phyloP scores from a whole-genome alignment of 2,329 filamentous ascomycete genomes.

The Aspergillus sp. region DNA sequence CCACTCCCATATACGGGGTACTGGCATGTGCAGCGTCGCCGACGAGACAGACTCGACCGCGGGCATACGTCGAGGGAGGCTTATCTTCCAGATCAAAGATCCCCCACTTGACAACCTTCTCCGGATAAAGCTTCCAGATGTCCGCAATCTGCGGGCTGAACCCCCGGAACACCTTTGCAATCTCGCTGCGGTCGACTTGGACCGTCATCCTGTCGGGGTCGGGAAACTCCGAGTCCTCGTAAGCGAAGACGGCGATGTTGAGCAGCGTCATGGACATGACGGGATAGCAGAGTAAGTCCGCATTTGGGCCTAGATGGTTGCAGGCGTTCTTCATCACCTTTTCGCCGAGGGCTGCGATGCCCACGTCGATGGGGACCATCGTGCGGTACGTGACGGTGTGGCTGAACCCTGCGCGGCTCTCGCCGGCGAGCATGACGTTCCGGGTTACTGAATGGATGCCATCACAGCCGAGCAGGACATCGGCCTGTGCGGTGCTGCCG shows the following conservation, averaged over 20 bases:
- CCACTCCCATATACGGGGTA: constrained; percentile 11
- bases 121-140: constrained; percentile 42
- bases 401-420: constrained; percentile 41
- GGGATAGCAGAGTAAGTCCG: constrained; percentile 59
- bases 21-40: constrained; percentile 17
- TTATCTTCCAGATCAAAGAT: constrained; percentile 9
- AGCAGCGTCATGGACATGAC: constrained; percentile 14
- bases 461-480: constrained; percentile 57
- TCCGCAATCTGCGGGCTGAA: constrained; percentile 45
- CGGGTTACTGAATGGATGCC: constrained; percentile 60
- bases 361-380: constrained; percentile 59
- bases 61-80: constrained; percentile 1
- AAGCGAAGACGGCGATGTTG: constrained; percentile 23
- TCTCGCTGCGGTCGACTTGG: constrained; percentile 4
- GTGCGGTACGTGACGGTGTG: constrained; percentile 62
- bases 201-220: constrained; percentile 1
- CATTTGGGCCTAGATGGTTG: constrained; percentile 57
- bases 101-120: constrained; percentile 12
- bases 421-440: constrained; percentile 45
- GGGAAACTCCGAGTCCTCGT: constrained; percentile 14
- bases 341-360: constrained; percentile 49
- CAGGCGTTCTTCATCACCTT: constrained; percentile 49
- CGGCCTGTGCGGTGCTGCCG: constrained; percentile 43
- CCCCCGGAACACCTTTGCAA: neutral
- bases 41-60: constrained; percentile 6